Evolutionary conservation across 192 early-diverging fungal genomes (phyloP).

Genomic region (Backusella luteola): DNA sequence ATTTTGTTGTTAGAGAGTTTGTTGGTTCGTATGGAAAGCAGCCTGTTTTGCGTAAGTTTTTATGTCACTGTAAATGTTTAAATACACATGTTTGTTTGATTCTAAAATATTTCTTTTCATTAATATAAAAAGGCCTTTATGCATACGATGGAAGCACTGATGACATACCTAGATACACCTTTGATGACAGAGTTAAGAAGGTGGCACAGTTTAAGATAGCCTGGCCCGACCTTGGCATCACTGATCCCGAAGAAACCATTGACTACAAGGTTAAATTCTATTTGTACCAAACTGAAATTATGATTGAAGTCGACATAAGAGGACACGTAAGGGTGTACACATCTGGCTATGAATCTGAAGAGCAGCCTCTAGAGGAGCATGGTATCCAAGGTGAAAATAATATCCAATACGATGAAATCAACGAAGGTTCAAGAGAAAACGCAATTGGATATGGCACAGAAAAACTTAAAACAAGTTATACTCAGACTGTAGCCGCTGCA

Average conservation of each 20-base stretch:
- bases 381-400: not conserved
- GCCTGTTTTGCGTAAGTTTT: not conserved
- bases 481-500: not conserved
- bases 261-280: not conserved
- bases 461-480: not conserved
- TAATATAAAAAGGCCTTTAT: not conserved
- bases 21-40: not conserved
- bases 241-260: not conserved
- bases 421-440: not conserved
- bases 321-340: not conserved
- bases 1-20: conserved; percentile 31
- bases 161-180: not conserved
- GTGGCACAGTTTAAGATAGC: not conserved
- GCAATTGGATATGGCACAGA: not conserved
- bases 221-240: not conserved
- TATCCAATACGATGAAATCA: not conserved
- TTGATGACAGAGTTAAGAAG: not conserved
- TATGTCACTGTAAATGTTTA: not conserved
- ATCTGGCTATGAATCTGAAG: not conserved
- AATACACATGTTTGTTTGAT: not conserved
- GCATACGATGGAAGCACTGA: not conserved
- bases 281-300: not conserved
- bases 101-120: not conserved
- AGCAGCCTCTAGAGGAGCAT: not conserved
- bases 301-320: not conserved